Conservation (phyloP, 2,329 filamentous ascomycete species). For the Fusarium penzigii region DNA sequence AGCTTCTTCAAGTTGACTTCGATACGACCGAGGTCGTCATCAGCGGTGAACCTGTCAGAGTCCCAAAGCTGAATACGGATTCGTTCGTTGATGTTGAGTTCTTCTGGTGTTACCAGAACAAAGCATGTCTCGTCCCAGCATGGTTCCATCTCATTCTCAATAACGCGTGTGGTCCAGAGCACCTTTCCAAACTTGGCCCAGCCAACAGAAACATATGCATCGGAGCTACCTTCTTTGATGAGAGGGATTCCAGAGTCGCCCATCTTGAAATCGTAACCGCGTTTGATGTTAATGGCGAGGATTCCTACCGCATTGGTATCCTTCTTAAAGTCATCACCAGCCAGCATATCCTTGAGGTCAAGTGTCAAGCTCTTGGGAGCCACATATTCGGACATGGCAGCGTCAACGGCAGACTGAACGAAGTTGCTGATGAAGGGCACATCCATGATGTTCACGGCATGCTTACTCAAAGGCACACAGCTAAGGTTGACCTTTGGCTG, state of each 20-base stretch:
- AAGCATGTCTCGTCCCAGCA: conserved; percentile 71
- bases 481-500: conserved; percentile 72
- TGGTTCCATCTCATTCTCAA: conserved; percentile 66
- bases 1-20: conserved; percentile 67
- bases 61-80: conserved; percentile 75
- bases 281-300: conserved; percentile 65
- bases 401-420: conserved; percentile 72
- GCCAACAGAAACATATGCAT: conserved; percentile 70
- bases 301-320: conserved; percentile 67
- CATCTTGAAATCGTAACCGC: conserved; percentile 70
- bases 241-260: conserved; percentile 65
- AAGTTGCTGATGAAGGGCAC: conserved; percentile 74
- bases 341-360: conserved; percentile 74
- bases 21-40: conserved; percentile 74
- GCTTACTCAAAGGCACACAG: conserved; percentile 69
- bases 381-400: conserved; percentile 73
- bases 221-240: conserved; percentile 61
- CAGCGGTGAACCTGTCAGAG: conserved; percentile 69
- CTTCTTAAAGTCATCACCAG: conserved; percentile 78
- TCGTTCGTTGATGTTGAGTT: conserved; percentile 71
- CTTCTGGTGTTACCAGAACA: conserved; percentile 69
- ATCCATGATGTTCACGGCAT: conserved; percentile 73
- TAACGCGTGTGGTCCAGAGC: conserved; percentile 61
- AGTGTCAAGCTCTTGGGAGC: conserved; percentile 74
- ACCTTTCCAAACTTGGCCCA: conserved; percentile 78